A percentile compares a stretch with the other conserved stretches of the same genome.
Evolutionary conservation across 345 rosid genomes (phyloP).

Genomic region (Linum trigynum): DNA sequence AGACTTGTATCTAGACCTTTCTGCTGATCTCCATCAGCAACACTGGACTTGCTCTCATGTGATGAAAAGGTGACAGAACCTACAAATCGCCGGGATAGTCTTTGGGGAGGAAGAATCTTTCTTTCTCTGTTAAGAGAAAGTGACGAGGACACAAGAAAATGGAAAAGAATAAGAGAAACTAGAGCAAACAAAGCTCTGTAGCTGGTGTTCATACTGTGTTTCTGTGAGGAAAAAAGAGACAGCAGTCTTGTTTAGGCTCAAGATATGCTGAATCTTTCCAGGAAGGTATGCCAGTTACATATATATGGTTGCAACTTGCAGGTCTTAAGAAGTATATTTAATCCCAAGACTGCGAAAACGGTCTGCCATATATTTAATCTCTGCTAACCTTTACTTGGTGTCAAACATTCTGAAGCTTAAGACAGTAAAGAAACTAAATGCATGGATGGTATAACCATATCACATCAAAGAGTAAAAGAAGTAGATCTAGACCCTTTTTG

Average conservation of each 20-base stretch:
- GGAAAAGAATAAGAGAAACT: constrained; percentile 18
- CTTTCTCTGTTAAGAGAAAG: constrained; percentile 14
- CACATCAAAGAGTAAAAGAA: neutral
- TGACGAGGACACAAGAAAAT: constrained; percentile 19
- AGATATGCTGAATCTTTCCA: constrained; percentile 6
- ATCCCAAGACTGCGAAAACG: neutral
- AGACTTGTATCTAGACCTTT: constrained; percentile 36
- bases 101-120: constrained; percentile 14
- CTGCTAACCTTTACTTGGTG: constrained; percentile 3
- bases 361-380: constrained; percentile 3
- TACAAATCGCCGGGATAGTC: constrained; percentile 31
- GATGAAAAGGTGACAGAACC: constrained; percentile 21
- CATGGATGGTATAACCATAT: constrained; percentile 1
- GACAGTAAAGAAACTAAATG: constrained; percentile 2
- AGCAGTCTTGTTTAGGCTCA: neutral
- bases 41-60: constrained; percentile 16
- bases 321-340: neutral
- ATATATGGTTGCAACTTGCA: constrained; percentile 11
- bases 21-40: constrained; percentile 19
- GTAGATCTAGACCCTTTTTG: constrained; percentile 11
- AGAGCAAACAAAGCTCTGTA: constrained; percentile 15
- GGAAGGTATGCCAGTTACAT: constrained; percentile 3
- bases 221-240: constrained; percentile 3
- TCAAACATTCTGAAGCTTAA: neutral
- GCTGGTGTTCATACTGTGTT: constrained; percentile 16